Evolutionary conservation across 352 stramenopile species (phyloP).

Genomic region (Phytophthora ohioensis): DNA sequence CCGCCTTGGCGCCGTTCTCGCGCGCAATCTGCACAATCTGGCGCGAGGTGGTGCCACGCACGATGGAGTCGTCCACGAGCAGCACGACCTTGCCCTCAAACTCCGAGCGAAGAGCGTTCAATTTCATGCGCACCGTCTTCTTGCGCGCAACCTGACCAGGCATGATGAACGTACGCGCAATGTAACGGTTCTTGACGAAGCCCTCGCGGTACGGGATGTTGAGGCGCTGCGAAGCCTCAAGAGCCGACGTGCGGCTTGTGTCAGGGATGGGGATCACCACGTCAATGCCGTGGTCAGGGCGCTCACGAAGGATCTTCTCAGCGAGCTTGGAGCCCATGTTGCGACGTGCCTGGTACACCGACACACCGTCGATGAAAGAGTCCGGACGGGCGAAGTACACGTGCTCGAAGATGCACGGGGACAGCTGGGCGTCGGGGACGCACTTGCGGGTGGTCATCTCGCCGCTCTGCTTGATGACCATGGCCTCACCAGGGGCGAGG

Average conservation of each 20-base stretch:
- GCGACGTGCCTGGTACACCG: constrained; percentile 97
- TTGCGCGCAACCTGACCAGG: constrained; percentile 95
- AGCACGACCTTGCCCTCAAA: constrained; percentile 97
- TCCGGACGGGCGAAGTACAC: constrained; percentile 99
- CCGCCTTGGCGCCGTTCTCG: constrained; percentile 96
- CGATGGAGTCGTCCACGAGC: constrained; percentile 99
- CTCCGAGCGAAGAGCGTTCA: constrained; percentile 96
- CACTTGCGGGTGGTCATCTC: constrained; percentile 90
- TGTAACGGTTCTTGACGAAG: constrained; percentile 99
- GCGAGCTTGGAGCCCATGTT: constrained; percentile 99
- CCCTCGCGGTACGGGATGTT: constrained; percentile 96
- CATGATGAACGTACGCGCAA: constrained; percentile 99
- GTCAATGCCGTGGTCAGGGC: constrained; percentile 96
- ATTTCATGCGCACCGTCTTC: constrained; percentile 98
- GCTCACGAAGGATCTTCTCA: constrained; percentile 92
- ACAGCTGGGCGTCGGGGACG: constrained; percentile 68
- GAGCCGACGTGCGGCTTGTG: constrained; percentile 96
- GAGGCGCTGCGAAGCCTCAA: constrained; percentile 91
- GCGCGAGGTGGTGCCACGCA: constrained; percentile 97
- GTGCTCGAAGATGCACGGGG: constrained; percentile 99
- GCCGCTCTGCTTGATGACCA: constrained; percentile 94
- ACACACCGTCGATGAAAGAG: constrained; percentile 98
- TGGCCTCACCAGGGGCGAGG: constrained; percentile 95
- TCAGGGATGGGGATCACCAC: constrained; percentile 99
- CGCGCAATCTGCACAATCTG: constrained; percentile 99